Evolutionary conservation across 495 filamentous ascomycete species (phyloP), one percentile per base, ranked within the genome.

Genomic region (Cercophora sp.): DNA sequence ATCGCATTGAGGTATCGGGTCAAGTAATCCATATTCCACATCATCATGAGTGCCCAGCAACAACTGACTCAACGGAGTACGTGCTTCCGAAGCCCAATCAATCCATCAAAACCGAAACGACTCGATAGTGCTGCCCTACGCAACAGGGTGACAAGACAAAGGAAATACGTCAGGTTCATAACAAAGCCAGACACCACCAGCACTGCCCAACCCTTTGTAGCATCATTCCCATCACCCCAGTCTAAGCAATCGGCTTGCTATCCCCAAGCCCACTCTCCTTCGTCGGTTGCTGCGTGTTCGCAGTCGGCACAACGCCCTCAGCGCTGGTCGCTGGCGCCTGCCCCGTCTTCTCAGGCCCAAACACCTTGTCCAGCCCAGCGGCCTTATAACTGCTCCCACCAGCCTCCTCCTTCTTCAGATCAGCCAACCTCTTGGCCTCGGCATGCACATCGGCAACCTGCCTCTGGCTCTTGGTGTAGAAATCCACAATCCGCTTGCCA

Each of bases 381-480:
- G 70, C 74, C 66, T 75, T 76, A 65, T 74, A 76, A 8, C 70
- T 59, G 57, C 73, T 64, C 51, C 70, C 69, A 48, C 78, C 65
- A 56, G 69, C 53, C 64, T 77, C 79, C 78, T 90, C 51, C 79
- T 82, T 83, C 82, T 95, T 96, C 52, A 97, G 61, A 58, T 96
- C 85, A 8, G 91, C 91, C 24, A 98, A 74, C 56, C 92, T 83
- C 41, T 82, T 77, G 2, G 93, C 93, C 78, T 98, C 93, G 44
- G 71, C 79, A 67, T 97, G 92, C 48, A 98, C 92, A 59, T 98
- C 93, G 43, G 88, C 76, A 9, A 96, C 87, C 75, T 95, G 89
- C 70, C 89, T 88, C 65, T 84, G 80, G 49, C 85, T 79, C 51
- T 85, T 75, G 8, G 80, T 78, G 69, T 98, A 97, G 74, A 98